Conservation (phyloP, 768 basidiomycete genomes). For the Crepidotus variabilis region DNA sequence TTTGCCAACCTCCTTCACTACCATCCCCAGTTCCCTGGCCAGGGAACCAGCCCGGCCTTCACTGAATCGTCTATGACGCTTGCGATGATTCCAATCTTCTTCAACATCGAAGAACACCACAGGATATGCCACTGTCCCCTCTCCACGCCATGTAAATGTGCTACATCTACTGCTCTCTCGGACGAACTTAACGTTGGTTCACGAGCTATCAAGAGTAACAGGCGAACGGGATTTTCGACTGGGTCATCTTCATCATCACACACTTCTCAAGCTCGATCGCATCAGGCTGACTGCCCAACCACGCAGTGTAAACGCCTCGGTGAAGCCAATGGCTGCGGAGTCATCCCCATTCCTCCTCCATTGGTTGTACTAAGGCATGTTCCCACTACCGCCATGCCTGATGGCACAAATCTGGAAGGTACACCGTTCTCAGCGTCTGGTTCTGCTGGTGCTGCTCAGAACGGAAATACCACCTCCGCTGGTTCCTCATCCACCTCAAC, state of each 20-base stretch:
- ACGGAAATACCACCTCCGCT: too few relatives aligned
- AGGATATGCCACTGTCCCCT: conserved; percentile 21
- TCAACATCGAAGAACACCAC: conserved; percentile 57
- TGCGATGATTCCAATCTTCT: conserved; percentile 48
- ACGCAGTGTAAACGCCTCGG: neutral
- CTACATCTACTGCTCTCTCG: neutral
- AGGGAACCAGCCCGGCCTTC: conserved; percentile 24
- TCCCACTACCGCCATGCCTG: neutral
- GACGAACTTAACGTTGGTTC: too few relatives aligned
- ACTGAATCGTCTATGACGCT: conserved; percentile 31
- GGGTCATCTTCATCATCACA: neutral
- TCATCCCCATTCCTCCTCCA: conserved; percentile 1
- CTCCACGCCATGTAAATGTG: neutral
- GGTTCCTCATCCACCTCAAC: neutral
- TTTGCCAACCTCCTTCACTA: conserved; percentile 10
- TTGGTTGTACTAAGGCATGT: neutral
- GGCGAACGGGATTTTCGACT: too few relatives aligned
- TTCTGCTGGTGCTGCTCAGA: neutral
- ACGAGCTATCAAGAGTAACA: too few relatives aligned
- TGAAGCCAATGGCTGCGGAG: neutral
- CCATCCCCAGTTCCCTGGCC: conserved; percentile 22
- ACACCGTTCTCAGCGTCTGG: neutral
- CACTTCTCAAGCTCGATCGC: neutral
- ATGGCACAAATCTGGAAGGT: neutral
- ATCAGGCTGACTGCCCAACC: neutral